Evolutionary conservation across 441 rosid genomes (phyloP).

Genomic region (Daphne laureola): DNA sequence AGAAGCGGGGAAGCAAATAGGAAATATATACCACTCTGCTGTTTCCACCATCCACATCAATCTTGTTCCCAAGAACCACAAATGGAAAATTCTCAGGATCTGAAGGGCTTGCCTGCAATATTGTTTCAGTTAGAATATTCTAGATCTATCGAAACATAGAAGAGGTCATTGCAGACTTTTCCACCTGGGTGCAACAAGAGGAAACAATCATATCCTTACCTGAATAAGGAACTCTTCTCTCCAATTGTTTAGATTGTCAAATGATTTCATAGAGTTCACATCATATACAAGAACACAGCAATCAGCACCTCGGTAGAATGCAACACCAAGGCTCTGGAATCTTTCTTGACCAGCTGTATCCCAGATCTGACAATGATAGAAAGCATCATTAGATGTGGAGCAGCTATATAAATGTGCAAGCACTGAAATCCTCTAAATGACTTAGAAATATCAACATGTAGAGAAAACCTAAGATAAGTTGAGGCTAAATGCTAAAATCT

Average conservation of each 20-base stretch:
- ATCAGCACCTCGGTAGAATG: slow-evolving; percentile 76
- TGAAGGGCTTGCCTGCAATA: slow-evolving; percentile 67
- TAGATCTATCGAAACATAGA: not conserved
- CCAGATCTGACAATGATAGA: slow-evolving; percentile 42
- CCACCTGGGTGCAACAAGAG: slow-evolving; percentile 1
- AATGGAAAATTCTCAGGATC: slow-evolving; percentile 78
- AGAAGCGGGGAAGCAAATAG: not conserved
- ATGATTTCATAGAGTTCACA: slow-evolving; percentile 68
- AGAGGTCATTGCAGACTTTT: not conserved
- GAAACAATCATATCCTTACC: slow-evolving; percentile 24
- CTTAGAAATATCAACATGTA: too few species aligned
- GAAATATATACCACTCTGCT: slow-evolving; percentile 55
- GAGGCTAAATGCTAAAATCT: too few species aligned
- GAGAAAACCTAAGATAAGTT: too few species aligned
- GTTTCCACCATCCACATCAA: slow-evolving; percentile 72
- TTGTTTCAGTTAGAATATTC: slow-evolving; percentile 8
- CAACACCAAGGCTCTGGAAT: slow-evolving; percentile 80
- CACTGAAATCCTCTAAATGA: too few species aligned
- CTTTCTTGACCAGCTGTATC: slow-evolving; percentile 88
- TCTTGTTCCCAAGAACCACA: slow-evolving; percentile 64
- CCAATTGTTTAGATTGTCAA: slow-evolving; percentile 76
- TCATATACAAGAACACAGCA: slow-evolving; percentile 81
- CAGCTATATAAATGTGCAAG: too few species aligned
- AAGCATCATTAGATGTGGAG: not conserved
- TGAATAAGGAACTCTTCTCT: slow-evolving; percentile 75